phyloP scores from a whole-genome alignment of 495 filamentous ascomycete genomes.

The Bryoglossum gracile region DNA sequence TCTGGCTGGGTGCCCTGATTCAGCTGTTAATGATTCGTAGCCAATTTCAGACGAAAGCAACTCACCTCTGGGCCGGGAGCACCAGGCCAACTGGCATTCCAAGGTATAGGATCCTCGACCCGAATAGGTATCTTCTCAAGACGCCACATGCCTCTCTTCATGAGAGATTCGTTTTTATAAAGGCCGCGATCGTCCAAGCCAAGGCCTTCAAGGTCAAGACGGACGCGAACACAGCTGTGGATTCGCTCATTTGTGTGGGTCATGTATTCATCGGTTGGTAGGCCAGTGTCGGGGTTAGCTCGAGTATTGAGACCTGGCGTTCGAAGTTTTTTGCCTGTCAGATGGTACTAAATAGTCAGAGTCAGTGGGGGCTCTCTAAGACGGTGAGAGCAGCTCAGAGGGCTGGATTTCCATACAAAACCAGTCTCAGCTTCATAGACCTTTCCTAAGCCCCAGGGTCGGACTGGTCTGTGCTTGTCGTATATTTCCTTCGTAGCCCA shows the following conservation, averaged over 20 bases:
- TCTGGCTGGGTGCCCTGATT: conserved; percentile 1
- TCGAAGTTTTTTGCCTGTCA: conserved; percentile 44
- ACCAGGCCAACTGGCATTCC: conserved; percentile 28
- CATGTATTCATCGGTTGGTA: conserved; percentile 35
- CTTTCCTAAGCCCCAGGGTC: conserved; percentile 53
- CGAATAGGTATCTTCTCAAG: conserved; percentile 24
- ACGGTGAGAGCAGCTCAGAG: no score
- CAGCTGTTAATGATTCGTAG: neutral
- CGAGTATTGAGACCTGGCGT: conserved; percentile 53
- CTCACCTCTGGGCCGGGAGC: conserved; percentile 7
- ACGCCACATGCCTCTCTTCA: conserved; percentile 32
- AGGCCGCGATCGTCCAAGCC: conserved; percentile 46
- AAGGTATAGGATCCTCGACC: conserved; percentile 32
- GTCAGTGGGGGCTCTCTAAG: no score
- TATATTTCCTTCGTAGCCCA: conserved; percentile 42
- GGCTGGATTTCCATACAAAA: conserved; percentile 21
- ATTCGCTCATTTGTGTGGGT: conserved; percentile 57
- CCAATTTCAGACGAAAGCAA: neutral
- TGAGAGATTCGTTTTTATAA: conserved; percentile 48
- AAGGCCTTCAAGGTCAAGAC: conserved; percentile 46
- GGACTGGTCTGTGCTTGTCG: conserved; percentile 38
- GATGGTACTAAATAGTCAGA: conserved; percentile 33
- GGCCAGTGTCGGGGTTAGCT: conserved; percentile 42
- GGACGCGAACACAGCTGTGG: conserved; percentile 52
- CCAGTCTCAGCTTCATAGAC: conserved; percentile 41